These are phyloP conservation scores for Ceratobasidium sp. DNA, from an alignment of 1,284 basidiomycete genomes.

Conservation along the genomic window DNA sequence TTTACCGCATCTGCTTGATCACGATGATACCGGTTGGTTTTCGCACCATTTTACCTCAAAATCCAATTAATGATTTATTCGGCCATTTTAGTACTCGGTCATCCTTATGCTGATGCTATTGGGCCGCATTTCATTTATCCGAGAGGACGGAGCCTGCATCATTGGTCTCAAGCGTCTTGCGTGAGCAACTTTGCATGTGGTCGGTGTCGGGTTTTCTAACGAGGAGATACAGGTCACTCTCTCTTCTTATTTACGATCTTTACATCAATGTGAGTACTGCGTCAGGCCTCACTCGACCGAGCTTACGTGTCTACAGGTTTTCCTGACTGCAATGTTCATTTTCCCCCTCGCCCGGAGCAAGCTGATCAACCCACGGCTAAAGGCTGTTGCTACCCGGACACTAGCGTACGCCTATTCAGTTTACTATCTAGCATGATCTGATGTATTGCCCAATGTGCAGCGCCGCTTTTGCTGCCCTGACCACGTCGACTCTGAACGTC, in stretches of 20 bases:
- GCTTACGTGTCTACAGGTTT: constrained; percentile 51
- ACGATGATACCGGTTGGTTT: constrained; percentile 50
- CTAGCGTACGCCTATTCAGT: constrained; percentile 50
- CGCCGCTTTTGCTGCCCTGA: constrained; percentile 61
- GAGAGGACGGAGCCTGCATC: constrained; percentile 57
- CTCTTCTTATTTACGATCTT: constrained; percentile 61
- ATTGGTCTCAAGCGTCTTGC: constrained; percentile 59
- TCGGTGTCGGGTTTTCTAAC: neutral
- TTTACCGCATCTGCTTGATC: constrained; percentile 55
- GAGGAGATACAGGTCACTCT: constrained; percentile 53
- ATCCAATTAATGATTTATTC: neutral
- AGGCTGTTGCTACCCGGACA: constrained; percentile 58
- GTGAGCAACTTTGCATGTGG: constrained; percentile 44
- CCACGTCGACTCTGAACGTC: constrained; percentile 63
- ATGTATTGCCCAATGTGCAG: constrained; percentile 49
- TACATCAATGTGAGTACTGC: constrained; percentile 48
- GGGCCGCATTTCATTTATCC: constrained; percentile 57
- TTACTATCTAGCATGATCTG: neutral
- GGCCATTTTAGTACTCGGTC: constrained; percentile 52
- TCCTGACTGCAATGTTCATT: constrained; percentile 62
- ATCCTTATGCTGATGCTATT: constrained; percentile 55
- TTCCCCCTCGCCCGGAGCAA: constrained; percentile 59
- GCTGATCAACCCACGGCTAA: constrained; percentile 56
- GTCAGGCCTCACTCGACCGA: neutral
- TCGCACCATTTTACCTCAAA: neutral